phyloP scores from a whole-genome alignment of 1,139 yeast genomes.

The Debaryomycetaceae sp. region DNA sequence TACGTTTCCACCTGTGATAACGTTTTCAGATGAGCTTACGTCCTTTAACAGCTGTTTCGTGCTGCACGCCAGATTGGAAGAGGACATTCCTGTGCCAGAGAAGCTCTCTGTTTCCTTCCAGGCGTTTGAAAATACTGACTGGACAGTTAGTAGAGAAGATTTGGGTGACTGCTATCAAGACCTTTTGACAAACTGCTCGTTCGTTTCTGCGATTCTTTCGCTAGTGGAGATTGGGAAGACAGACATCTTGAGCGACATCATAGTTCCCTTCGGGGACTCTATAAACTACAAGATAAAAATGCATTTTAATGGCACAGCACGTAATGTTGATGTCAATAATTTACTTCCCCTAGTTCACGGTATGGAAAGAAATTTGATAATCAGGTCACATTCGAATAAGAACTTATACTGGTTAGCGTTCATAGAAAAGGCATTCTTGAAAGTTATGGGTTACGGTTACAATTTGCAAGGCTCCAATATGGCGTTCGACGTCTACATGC shows the following conservation, averaged over 20 bases:
- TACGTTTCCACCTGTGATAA: constrained; percentile 35
- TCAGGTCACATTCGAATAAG: constrained; percentile 39
- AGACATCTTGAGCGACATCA: constrained; percentile 11
- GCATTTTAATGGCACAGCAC: constrained; percentile 55
- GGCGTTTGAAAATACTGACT: constrained; percentile 12
- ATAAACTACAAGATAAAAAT: constrained; percentile 34
- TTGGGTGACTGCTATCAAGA: constrained; percentile 46
- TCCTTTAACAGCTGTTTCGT: constrained; percentile 7
- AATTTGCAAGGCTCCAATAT: constrained; percentile 74
- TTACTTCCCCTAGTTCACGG: constrained; percentile 28
- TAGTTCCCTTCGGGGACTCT: constrained; percentile 25
- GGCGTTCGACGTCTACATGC: constrained; percentile 63
- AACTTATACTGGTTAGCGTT: constrained; percentile 64
- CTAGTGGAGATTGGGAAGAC: constrained; percentile 20
- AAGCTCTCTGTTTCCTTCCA: constrained; percentile 13
- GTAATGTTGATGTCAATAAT: constrained; percentile 52
- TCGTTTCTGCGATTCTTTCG: constrained; percentile 63
- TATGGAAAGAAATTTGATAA: constrained; percentile 21
- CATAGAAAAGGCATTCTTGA: constrained; percentile 73
- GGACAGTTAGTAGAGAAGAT: constrained; percentile 15
- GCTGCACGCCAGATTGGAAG: not conserved
- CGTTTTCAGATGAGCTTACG: constrained; percentile 12
- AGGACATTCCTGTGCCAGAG: constrained; percentile 15
- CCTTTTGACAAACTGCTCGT: constrained; percentile 67
- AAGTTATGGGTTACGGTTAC: constrained; percentile 59